Evolutionary conservation across 345 rosid genomes (phyloP).

Genomic region (Anastatica hierochuntica): DNA sequence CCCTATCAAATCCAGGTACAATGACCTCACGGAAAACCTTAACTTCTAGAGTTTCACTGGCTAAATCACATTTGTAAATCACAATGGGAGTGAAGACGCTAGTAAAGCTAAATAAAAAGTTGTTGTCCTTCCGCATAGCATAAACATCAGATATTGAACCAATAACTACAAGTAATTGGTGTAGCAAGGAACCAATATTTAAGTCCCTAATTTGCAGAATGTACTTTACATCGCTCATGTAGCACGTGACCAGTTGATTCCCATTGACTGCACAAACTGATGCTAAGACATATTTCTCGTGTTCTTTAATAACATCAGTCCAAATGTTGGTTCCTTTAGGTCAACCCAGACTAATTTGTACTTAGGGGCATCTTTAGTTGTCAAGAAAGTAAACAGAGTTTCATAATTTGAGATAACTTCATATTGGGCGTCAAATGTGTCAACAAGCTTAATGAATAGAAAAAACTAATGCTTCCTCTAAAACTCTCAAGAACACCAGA

Average conservation of each 20-base stretch:
- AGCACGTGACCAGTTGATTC: constrained; percentile 58
- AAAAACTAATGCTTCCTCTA: constrained; percentile 38
- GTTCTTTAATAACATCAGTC: constrained; percentile 66
- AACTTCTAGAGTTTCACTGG: constrained; percentile 42
- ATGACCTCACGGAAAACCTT: constrained; percentile 62
- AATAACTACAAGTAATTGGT: constrained; percentile 65
- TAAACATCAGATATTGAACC: constrained; percentile 64
- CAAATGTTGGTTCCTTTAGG: constrained; percentile 64
- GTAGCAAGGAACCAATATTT: constrained; percentile 65
- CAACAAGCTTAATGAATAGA: constrained; percentile 70
- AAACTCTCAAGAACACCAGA: constrained; percentile 60
- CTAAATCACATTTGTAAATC: constrained; percentile 65
- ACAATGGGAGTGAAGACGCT: constrained; percentile 83
- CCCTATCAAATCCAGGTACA: constrained; percentile 70
- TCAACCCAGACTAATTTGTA: constrained; percentile 81
- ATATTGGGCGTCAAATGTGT: constrained; percentile 59
- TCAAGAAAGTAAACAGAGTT: constrained; percentile 58
- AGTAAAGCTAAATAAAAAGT: constrained; percentile 55
- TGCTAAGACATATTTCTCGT: constrained; percentile 70
- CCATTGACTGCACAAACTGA: constrained; percentile 60
- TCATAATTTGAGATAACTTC: constrained; percentile 66
- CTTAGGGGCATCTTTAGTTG: constrained; percentile 77
- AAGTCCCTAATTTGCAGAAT: constrained; percentile 80
- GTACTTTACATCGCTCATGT: constrained; percentile 82
- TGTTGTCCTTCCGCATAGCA: constrained; percentile 52